These are phyloP conservation scores for Fagopyrum homotropicum DNA, from an alignment of 148 eudicot genomes.

Conservation along the genomic window DNA sequence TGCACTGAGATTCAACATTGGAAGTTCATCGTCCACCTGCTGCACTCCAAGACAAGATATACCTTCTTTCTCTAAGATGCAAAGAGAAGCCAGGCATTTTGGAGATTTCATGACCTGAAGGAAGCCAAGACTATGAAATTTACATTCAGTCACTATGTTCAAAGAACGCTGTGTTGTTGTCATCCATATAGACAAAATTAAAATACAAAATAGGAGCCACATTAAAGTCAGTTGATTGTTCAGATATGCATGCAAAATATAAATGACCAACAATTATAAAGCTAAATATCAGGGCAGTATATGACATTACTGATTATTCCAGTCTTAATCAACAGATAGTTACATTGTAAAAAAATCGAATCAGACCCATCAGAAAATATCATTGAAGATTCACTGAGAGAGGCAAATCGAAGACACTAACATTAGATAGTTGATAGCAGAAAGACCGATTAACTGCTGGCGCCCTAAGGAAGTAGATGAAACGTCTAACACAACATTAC, in stretches of 20 bases:
- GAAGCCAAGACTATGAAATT: constrained; percentile 54
- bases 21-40: constrained; percentile 36
- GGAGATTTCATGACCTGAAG: constrained; percentile 47
- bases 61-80: constrained; percentile 21
- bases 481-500: constrained; percentile 56
- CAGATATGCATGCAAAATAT: neutral
- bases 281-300: too few species aligned
- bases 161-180: neutral
- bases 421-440: constrained; percentile 41
- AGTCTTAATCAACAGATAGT: neutral
- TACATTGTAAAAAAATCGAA: neutral
- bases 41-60: constrained; percentile 27
- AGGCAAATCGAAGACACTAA: constrained; percentile 24
- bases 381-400: neutral
- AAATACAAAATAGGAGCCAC: neutral
- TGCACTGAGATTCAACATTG: constrained; percentile 42
- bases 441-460: constrained; percentile 27
- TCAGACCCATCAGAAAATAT: neutral
- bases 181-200: neutral
- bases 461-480: constrained; percentile 41
- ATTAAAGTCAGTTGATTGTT: neutral
- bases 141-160: constrained; percentile 14
- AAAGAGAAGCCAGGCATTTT: constrained; percentile 22
- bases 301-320: neutral
- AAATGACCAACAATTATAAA: neutral